These are phyloP conservation scores for Actinomortierella wolfii DNA, from an alignment of 371 early-diverging fungal species.

Conservation along the genomic window DNA sequence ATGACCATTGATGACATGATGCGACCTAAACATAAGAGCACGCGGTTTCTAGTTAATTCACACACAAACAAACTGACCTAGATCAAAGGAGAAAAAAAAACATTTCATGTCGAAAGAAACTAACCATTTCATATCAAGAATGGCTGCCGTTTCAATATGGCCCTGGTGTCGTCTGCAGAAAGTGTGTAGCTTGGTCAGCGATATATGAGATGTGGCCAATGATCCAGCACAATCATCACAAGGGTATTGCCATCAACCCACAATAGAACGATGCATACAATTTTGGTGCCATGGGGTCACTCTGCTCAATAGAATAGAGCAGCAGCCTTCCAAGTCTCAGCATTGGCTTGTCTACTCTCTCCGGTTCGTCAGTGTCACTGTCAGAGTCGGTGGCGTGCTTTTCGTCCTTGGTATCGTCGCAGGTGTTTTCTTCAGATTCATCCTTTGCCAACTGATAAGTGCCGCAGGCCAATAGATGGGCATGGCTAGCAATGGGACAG, in stretches of 20 bases:
- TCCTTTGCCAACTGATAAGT: slow-evolving; percentile 75
- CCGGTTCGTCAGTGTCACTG: slow-evolving; percentile 31
- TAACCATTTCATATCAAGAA: slow-evolving; percentile 87
- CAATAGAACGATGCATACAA: slow-evolving; percentile 17
- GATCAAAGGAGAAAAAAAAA: slow-evolving; percentile 1
- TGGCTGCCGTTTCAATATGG: slow-evolving; percentile 69
- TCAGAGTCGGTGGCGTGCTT: slow-evolving; percentile 5
- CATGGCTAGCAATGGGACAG: slow-evolving; percentile 61
- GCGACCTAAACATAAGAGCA: slow-evolving; percentile 36
- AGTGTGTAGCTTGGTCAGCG: slow-evolving; percentile 9
- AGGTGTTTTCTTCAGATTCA: slow-evolving; percentile 30
- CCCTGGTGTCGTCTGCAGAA: slow-evolving; percentile 41
- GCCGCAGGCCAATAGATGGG: slow-evolving; percentile 68
- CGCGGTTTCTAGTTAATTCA: background rate
- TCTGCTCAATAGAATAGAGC: slow-evolving; percentile 30
- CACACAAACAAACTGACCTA: slow-evolving; percentile 2
- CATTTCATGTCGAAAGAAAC: background rate
- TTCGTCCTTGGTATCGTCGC: slow-evolving; percentile 9
- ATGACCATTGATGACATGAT: slow-evolving; percentile 49
- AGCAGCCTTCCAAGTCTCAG: slow-evolving; percentile 50
- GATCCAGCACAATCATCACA: too few species aligned
- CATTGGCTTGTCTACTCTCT: slow-evolving; percentile 36
- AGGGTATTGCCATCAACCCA: slow-evolving; percentile 5
- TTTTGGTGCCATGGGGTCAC: slow-evolving; percentile 14
- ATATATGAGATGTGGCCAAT: background rate